phyloP scores from a whole-genome alignment of 2,329 filamentous ascomycete genomes.

The Trichoderma lentiforme region DNA sequence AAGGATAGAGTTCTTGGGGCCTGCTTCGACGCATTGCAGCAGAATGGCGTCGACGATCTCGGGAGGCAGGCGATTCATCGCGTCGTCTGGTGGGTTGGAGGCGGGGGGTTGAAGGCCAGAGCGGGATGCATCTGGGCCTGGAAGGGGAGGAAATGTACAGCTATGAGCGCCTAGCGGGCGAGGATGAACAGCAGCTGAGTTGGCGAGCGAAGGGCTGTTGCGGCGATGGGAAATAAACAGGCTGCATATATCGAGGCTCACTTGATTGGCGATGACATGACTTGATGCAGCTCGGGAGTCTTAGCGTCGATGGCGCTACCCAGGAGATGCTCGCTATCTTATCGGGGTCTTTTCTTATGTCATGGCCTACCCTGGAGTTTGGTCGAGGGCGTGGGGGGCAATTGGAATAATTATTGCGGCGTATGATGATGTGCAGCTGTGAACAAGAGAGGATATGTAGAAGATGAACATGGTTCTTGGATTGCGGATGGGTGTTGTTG shows the following conservation, averaged over 20 bases:
- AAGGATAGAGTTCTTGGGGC: slow-evolving; percentile 45
- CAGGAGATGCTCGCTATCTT: neutral
- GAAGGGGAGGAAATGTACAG: neutral
- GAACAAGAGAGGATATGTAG: neutral
- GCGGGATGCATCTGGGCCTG: slow-evolving; percentile 10
- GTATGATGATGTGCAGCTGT: neutral
- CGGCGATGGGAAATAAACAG: neutral
- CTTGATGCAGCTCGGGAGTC: neutral
- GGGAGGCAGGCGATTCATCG: slow-evolving; percentile 46
- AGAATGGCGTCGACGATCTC: slow-evolving; percentile 49
- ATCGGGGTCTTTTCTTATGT: neutral
- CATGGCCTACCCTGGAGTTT: neutral
- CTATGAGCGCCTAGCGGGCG: neutral
- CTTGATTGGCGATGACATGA: slow-evolving; percentile 13
- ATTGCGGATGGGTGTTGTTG: neutral
- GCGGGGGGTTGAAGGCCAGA: neutral
- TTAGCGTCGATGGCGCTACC: slow-evolving; percentile 12
- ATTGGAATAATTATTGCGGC: neutral
- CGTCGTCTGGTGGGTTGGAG: slow-evolving; percentile 7
- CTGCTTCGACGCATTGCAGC: slow-evolving; percentile 38
- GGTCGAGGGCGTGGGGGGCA: neutral
- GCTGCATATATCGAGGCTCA: neutral
- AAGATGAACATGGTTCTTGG: neutral
- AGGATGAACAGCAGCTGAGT: neutral
- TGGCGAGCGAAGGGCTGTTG: neutral